A percentile compares a stretch with the other conserved stretches of the same genome.
phyloP scores from a whole-genome alignment of 2,329 filamentous ascomycete species.

The Escovopsis sp. region DNA sequence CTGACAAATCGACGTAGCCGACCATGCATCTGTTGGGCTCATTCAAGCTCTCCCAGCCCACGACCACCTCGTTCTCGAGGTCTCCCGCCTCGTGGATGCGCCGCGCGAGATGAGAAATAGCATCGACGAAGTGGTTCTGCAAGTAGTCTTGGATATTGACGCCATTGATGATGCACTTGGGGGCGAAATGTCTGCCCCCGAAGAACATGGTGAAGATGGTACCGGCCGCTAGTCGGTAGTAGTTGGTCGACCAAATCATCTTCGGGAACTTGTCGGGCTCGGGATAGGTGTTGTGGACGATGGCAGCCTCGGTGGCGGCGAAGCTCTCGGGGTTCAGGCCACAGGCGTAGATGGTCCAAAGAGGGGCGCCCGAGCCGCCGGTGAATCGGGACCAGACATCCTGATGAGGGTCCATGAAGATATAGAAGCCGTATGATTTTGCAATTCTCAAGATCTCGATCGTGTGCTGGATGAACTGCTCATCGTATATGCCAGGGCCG shows the following conservation, averaged over 20 bases:
- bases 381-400: conserved; percentile 96
- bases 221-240: conserved; percentile 70
- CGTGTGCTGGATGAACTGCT: conserved; percentile 84
- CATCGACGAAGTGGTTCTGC: conserved; percentile 69
- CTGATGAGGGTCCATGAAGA: conserved; percentile 98
- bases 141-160: conserved; percentile 94
- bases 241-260: conserved; percentile 99
- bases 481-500: conserved; percentile 83
- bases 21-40: conserved; percentile 85
- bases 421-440: conserved; percentile 81
- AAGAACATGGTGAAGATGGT: conserved; percentile 95
- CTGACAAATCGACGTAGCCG: conserved; percentile 65
- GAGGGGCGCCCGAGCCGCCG: conserved; percentile 85
- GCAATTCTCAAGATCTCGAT: conserved; percentile 71
- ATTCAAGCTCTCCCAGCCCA: conserved; percentile 94
- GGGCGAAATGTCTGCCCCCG: conserved; percentile 77
- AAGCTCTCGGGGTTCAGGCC: conserved; percentile 81
- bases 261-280: conserved; percentile 79
- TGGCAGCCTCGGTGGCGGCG: conserved; percentile 70
- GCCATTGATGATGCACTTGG: conserved; percentile 88
- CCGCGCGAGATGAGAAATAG: conserved; percentile 66
- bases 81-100: conserved; percentile 82
- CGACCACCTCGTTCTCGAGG: conserved; percentile 69
- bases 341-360: conserved; percentile 95
- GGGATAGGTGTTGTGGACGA: conserved; percentile 89